Conservation (phyloP, 768 basidiomycete species). For the Hypholoma fasciculare region DNA sequence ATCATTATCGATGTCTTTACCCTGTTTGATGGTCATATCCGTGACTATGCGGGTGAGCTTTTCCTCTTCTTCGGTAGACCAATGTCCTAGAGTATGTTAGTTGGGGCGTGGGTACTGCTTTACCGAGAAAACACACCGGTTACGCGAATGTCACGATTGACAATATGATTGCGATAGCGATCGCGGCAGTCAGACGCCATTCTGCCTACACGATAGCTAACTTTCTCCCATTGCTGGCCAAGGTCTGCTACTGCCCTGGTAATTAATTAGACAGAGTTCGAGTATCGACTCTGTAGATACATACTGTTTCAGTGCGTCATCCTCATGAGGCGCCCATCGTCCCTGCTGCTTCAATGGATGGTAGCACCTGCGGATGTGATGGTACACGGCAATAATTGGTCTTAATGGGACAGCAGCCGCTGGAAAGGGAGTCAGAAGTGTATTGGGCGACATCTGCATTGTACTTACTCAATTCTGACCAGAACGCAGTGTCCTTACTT, state of each 20-base stretch:
- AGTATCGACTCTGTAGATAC: conserved; percentile 15
- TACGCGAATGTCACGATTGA: conserved; percentile 62
- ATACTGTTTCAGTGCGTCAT: conserved; percentile 61
- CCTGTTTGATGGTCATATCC: conserved; percentile 70
- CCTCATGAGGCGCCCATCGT: conserved; percentile 68
- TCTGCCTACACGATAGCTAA: conserved; percentile 68
- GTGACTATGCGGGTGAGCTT: conserved; percentile 73
- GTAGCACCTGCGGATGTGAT: conserved; percentile 68
- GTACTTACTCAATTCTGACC: conserved; percentile 75
- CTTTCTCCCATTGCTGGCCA: conserved; percentile 82
- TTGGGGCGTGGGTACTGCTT: neutral
- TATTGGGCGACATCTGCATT: neutral
- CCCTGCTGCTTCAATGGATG: conserved; percentile 75
- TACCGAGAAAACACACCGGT: conserved; percentile 41
- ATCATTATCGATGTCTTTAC: conserved; percentile 74
- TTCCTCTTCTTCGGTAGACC: conserved; percentile 82
- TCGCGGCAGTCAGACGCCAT: conserved; percentile 83
- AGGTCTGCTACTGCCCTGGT: conserved; percentile 65
- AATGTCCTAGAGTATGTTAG: conserved; percentile 46
- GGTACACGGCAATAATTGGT: conserved; percentile 83
- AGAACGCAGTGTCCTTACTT: conserved; percentile 65
- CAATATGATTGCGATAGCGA: conserved; percentile 81
- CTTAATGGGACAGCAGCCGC: conserved; percentile 72
- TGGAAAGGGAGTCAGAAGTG: conserved; percentile 24
- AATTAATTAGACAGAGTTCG: neutral